Evolutionary conservation across 2,329 filamentous ascomycete genomes (phyloP).

Genomic region (Davidsoniella eucalypti): DNA sequence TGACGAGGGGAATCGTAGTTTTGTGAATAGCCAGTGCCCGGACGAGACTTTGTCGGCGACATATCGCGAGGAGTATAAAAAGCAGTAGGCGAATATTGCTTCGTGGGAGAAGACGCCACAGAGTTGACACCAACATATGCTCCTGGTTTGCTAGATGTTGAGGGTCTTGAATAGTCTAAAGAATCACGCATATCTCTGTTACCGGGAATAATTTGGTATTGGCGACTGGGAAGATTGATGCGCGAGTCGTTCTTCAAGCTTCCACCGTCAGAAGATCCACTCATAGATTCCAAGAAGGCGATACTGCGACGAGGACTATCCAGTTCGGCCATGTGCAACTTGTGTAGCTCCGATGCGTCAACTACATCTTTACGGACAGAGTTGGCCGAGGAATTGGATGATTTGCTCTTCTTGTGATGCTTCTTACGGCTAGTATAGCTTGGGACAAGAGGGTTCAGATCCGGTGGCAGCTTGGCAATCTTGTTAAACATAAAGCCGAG

Average conservation of each 20-base stretch:
- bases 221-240: constrained; percentile 35
- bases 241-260: constrained; percentile 33
- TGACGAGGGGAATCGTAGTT: not conserved
- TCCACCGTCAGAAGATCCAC: constrained; percentile 32
- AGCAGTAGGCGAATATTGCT: constrained; percentile 2
- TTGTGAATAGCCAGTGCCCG: constrained; percentile 14
- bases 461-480: constrained; percentile 68
- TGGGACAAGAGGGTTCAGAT: constrained; percentile 87
- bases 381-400: constrained; percentile 22
- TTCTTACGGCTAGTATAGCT: constrained; percentile 56
- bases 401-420: constrained; percentile 58
- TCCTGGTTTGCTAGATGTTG: constrained; percentile 22
- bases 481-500: constrained; percentile 65
- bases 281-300: constrained; percentile 67
- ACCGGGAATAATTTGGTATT: constrained; percentile 33
- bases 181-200: constrained; percentile 15
- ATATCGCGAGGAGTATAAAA: constrained; percentile 5
- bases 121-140: constrained; percentile 35
- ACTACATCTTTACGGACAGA: constrained; percentile 9
- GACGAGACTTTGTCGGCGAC: constrained; percentile 14
- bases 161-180: constrained; percentile 2
- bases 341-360: constrained; percentile 6
- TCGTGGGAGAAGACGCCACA: constrained; percentile 20
- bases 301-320: constrained; percentile 33
- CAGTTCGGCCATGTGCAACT: constrained; percentile 4